Base-by-base conservation (phyloP, 371 early-diverging fungal species). In the Chytridium lagenaria region DNA sequence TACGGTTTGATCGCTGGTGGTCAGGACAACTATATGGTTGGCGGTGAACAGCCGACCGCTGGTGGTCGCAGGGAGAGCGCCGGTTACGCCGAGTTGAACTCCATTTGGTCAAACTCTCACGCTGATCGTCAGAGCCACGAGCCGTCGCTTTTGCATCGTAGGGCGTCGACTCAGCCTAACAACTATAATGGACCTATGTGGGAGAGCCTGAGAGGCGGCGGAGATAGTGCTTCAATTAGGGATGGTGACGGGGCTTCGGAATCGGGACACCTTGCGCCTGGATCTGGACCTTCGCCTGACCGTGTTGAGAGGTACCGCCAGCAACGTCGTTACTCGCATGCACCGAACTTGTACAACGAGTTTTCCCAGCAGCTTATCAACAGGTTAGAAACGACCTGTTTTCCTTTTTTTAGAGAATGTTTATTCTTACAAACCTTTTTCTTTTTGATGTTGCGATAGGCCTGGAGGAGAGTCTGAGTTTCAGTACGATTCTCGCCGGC, bases 141-240 rank as follows among this genome's bases (percentile, higher is more conserved):
- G 50, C 67, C 71, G 10, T 44, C 72, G 23, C 37, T 68, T 63
- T 39, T 78, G 64, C 80, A 83, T 67, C 72, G 83, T 30, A 70
- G 83, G 16, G 73, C 80, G 7, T 83, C 83, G 0, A 82, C 85
- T 2, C 81, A 81, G 72, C 81, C 85, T 39, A 67, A 49, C 50
- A 34, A 69, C 51, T n/a, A n/a, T n/a, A n/a, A n/a, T n/a, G 68
- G 61, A 36, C 26, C 57, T 38, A 64, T 71, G 23, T 69, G 77
- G 73, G 81, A 80, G 33, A 40, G 38, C 23, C 50, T 68, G 12
- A 49, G 75, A 2, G 37, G 50, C 26, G 23, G 38, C 26, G n/a
- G n/a, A n/a, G 28, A 67, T 50, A 34, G 38, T 5, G 65, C 51
- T 12, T 44, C 44, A 12, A 44, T 44, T 12, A 7, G 44, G 7